A percentile compares a stretch with the other conserved stretches of the same genome.
Conservation (phyloP, 495 filamentous ascomycete species). For the Penicillium canariense region DNA sequence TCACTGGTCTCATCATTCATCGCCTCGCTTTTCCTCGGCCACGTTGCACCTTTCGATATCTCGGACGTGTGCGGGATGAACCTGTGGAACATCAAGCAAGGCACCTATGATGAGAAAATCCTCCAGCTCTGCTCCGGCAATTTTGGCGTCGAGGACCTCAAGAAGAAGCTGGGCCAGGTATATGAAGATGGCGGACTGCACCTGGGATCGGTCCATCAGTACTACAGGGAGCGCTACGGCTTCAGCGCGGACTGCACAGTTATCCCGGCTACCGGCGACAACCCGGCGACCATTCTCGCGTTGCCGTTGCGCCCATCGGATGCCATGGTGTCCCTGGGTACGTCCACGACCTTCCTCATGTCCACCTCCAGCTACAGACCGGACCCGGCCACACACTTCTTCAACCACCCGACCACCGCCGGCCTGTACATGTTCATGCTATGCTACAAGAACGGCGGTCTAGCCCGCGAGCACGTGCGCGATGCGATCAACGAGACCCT, state of each 20-base stretch:
- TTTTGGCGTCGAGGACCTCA: conserved; percentile 64
- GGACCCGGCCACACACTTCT: conserved; percentile 82
- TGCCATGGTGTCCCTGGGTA: conserved; percentile 91
- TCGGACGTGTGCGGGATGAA: conserved; percentile 97
- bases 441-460: conserved; percentile 96
- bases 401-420: conserved; percentile 81
- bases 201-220: conserved; percentile 69
- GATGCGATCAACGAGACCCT: conserved; percentile 59
- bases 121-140: conserved; percentile 73
- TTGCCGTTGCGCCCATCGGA: conserved; percentile 82
- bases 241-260: conserved; percentile 74
- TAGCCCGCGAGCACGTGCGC: conserved; percentile 85
- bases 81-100: conserved; percentile 81
- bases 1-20: conserved; percentile 94
- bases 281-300: conserved; percentile 90
- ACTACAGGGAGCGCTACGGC: conserved; percentile 74
- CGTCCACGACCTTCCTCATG: conserved; percentile 96
- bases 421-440: conserved; percentile 98
- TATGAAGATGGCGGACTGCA: conserved; percentile 74
- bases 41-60: conserved; percentile 86
- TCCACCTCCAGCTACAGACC: conserved; percentile 85
- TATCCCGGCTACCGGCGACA: conserved; percentile 89
- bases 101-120: conserved; percentile 69
- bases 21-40: conserved; percentile 84
- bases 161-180: conserved; percentile 76